Percentiles rank a stretch among this genome's conserved stretches.
These are phyloP conservation scores for Carex kokanica DNA, from an alignment of 176 grass and related monocot genomes.

Conservation along the genomic window DNA sequence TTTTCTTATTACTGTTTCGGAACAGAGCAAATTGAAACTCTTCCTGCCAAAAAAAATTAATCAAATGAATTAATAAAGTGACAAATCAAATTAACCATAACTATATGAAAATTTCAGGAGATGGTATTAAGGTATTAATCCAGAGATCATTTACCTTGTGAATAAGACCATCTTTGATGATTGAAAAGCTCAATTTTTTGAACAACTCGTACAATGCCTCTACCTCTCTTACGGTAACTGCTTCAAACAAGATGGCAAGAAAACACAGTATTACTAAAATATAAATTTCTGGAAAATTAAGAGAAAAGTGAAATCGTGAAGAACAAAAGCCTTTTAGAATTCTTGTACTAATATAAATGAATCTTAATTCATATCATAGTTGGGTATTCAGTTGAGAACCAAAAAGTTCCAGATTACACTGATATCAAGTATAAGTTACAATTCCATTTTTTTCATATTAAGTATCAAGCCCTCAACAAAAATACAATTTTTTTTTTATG, in stretches of 20 bases:
- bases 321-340: neutral
- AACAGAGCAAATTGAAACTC: constrained; percentile 67
- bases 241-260: neutral
- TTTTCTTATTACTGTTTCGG: constrained; percentile 51
- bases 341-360: neutral
- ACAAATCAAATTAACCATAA: neutral
- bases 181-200: constrained; percentile 64
- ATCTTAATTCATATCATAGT: neutral
- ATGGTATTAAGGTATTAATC: neutral
- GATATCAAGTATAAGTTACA: neutral
- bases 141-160: constrained; percentile 46
- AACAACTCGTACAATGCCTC: constrained; percentile 72
- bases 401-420: neutral
- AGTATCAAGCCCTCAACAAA: neutral
- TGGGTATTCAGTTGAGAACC: too few relatives aligned
- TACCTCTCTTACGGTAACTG: constrained; percentile 69
- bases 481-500: neutral
- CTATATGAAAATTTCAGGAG: neutral
- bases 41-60: constrained; percentile 37
- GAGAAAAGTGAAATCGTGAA: neutral
- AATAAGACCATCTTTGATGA: constrained; percentile 68
- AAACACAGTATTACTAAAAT: neutral
- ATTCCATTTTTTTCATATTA: neutral
- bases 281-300: neutral
- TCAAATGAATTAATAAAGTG: neutral